A percentile compares a stretch with the other conserved stretches of the same genome.
These are phyloP conservation scores for Metschnikowia noctiluminum DNA, from an alignment of 805 yeast genomes.

Conservation along the genomic window DNA sequence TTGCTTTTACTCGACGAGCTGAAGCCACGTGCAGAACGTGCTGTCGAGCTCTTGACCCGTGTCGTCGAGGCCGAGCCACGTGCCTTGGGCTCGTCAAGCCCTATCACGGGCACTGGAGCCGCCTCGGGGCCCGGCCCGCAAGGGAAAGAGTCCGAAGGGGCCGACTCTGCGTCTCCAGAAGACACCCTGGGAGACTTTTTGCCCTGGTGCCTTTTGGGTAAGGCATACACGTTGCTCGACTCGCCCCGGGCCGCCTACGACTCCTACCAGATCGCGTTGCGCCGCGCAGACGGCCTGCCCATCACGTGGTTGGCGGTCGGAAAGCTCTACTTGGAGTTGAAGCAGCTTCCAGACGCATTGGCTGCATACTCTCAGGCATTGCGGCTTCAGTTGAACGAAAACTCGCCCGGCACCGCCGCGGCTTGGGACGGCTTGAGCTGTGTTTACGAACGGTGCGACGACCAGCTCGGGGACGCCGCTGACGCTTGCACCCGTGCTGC, in stretches of 20 bases:
- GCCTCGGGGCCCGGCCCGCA: background rate
- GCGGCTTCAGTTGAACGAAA: slow-evolving; percentile 47
- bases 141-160: slow-evolving; percentile 15
- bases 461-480: slow-evolving; percentile 55
- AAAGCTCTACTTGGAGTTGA: slow-evolving; percentile 52
- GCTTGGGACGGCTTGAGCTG: slow-evolving; percentile 66
- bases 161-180: slow-evolving; percentile 15
- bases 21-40: slow-evolving; percentile 15
- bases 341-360: slow-evolving; percentile 62
- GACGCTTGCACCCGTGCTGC: slow-evolving; percentile 57
- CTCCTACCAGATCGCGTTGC: slow-evolving; percentile 51
- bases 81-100: slow-evolving; percentile 1
- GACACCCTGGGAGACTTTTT: slow-evolving; percentile 45
- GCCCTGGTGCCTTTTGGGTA: slow-evolving; percentile 56
- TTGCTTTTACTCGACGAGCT: slow-evolving; percentile 37
- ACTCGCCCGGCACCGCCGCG: slow-evolving; percentile 46
- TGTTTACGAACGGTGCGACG: slow-evolving; percentile 62
- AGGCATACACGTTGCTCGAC: slow-evolving; percentile 46
- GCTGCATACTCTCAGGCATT: slow-evolving; percentile 68
- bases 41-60: slow-evolving; percentile 19
- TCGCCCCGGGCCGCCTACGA: slow-evolving; percentile 53
- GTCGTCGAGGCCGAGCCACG: slow-evolving; percentile 20
- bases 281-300: slow-evolving; percentile 52
- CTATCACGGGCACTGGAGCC: too few relatives aligned
- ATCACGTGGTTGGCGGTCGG: slow-evolving; percentile 69